Base-by-base conservation (phyloP, 2,329 filamentous ascomycete genomes). In the Diaporthe caulivora region DNA sequence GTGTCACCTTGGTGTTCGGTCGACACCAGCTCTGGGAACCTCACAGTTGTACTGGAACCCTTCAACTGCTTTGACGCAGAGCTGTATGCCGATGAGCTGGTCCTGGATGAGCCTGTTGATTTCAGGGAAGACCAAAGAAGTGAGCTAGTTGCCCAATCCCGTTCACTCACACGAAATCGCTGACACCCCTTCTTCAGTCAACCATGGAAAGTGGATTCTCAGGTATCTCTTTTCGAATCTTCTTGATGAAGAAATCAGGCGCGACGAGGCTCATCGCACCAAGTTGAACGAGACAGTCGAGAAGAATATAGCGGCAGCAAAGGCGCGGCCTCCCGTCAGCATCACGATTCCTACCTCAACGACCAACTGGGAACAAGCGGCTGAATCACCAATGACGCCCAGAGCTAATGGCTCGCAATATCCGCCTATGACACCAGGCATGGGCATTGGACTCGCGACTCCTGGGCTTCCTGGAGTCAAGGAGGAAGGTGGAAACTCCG, bases 41-140 rank as follows among this genome's bases (percentile, higher is more conserved):
- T 99, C 71, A 96, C 95, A 2, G 96, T 98, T 3, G 92, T 97
- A 24, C 83, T 99, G 24, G 97, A 99, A 80, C 94, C 95, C 53
- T 97, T 97, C 79, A 97, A 97, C 78, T 98, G 95, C 81, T 99
- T 99, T 78, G 97, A 99, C 83, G 97, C 95, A 21, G 97, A 99
- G 80, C 93, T 98, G 82, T 99, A 99, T 81, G 96, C 95, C 1
- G 97, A 99, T 80, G 95, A 98, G 83, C 85, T 97, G 47, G 87
- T 92, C 53, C 78, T 96, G 71, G 89, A 93, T 15, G 92, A 95
- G 75, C 86, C 90, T n/a, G 86, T 93, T 24, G 92, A 95, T 17
- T 98, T 98, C 80, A 88, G 93, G 72, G 96, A 98, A 78, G 97
- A 99, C 78, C 96, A 98, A 84, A 91, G 97, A 84, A 97, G 94